Percentiles rank a stretch among this genome's conserved stretches.
Conservation (phyloP, 1,284 basidiomycete species). For the Cutaneotrichosporon mucoides region DNA sequence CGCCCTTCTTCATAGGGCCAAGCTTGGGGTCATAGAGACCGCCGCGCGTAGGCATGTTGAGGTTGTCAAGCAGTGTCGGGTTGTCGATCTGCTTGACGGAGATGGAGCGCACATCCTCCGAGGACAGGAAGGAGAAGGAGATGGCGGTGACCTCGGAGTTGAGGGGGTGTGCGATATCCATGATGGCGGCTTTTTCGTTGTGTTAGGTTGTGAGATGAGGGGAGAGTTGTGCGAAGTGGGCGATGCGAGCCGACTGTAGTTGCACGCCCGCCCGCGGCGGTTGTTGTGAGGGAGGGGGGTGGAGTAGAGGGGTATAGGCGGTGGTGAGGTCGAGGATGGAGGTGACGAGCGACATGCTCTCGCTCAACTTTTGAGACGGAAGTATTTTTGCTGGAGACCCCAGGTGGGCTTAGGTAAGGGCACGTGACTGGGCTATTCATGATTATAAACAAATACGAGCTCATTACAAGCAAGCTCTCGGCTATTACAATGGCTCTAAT, state of each 20-base stretch:
- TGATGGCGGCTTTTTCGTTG: slow-evolving; percentile 43
- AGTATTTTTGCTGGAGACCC: not conserved
- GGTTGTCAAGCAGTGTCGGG: slow-evolving; percentile 85
- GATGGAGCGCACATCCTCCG: slow-evolving; percentile 86
- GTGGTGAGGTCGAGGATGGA: not conserved
- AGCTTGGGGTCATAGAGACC: slow-evolving; percentile 95
- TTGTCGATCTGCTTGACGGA: slow-evolving; percentile 97
- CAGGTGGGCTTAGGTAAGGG: not conserved
- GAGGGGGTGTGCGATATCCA: slow-evolving; percentile 91
- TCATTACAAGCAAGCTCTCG: too few relatives aligned
- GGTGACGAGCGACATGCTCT: not conserved
- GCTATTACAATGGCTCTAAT: too few relatives aligned
- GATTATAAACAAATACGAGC: not conserved
- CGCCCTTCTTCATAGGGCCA: slow-evolving; percentile 79
- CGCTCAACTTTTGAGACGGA: slow-evolving; percentile 4
- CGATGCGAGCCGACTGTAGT: slow-evolving; percentile 13
- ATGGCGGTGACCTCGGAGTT: slow-evolving; percentile 77
- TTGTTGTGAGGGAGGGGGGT: slow-evolving; percentile 6
- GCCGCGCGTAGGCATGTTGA: slow-evolving; percentile 85
- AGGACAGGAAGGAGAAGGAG: slow-evolving; percentile 90
- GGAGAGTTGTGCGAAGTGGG: slow-evolving; percentile 2
- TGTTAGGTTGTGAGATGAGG: not conserved
- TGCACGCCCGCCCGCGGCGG: slow-evolving; percentile 2
- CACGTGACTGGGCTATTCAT: not conserved
- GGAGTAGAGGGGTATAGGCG: not conserved